A percentile compares a stretch with the other conserved stretches of the same genome.
Conservation (phyloP, 140 eudicot genomes). For the Stevia rebaudiana region DNA sequence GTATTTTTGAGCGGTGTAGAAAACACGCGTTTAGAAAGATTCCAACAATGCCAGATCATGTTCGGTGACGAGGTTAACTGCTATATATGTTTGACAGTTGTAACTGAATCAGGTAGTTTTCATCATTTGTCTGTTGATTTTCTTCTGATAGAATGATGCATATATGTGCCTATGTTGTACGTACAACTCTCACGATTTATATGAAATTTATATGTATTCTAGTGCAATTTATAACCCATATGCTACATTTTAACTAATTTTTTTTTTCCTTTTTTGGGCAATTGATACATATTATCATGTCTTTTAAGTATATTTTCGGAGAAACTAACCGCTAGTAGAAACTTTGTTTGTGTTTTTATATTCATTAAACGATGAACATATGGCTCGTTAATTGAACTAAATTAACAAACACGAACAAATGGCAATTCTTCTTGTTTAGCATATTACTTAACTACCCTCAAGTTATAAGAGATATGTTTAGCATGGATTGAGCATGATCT, state of each 20-base stretch:
- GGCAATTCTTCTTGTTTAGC: too few species aligned
- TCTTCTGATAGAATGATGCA: slow-evolving; percentile 13
- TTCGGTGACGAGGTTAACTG: slow-evolving; percentile 19
- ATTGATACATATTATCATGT: too few species aligned
- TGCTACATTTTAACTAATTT: too few species aligned
- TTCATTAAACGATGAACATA: too few species aligned
- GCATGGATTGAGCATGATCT: too few species aligned
- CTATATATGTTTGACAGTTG: slow-evolving; percentile 9
- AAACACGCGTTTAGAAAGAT: slow-evolving; percentile 77
- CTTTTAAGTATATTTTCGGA: too few species aligned
- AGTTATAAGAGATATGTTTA: too few species aligned
- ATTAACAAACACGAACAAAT: too few species aligned
- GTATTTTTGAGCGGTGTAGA: slow-evolving; percentile 92
- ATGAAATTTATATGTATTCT: slow-evolving; percentile 15
- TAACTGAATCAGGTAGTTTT: background rate
- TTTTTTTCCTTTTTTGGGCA: too few species aligned
- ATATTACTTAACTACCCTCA: too few species aligned
- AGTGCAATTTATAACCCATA: background rate
- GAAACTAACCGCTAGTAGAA: too few species aligned
- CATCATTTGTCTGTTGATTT: background rate
- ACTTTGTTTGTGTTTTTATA: background rate
- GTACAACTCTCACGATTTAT: slow-evolving; percentile 17
- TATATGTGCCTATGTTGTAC: slow-evolving; percentile 21
- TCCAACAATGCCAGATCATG: slow-evolving; percentile 71
- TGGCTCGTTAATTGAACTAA: too few species aligned